phyloP scores from a whole-genome alignment of 2,329 filamentous ascomycete genomes.

The Rhynchosporium agropyri region DNA sequence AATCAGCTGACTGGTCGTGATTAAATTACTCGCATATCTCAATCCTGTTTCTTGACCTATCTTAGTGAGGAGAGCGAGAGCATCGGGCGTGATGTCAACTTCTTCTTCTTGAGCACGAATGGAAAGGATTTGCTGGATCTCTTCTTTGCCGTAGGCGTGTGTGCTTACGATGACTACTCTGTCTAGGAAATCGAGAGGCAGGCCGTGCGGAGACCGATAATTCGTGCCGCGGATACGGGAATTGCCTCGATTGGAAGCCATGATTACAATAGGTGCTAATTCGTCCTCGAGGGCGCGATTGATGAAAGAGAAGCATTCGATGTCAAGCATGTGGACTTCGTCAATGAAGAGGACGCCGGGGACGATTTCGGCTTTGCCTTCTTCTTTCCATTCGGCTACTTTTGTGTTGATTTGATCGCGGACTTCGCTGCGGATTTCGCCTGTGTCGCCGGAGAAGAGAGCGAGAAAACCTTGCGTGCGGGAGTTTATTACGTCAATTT shows the following conservation, averaged over 20 bases:
- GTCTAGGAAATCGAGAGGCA: conserved; percentile 95
- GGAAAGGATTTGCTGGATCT: conserved; percentile 89
- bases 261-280: conserved; percentile 95
- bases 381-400: conserved; percentile 98
- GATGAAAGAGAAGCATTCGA: conserved; percentile 98
- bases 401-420: conserved; percentile 99
- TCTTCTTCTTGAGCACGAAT: conserved; percentile 97
- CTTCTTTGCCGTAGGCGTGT: conserved; percentile 76
- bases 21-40: conserved; percentile 96
- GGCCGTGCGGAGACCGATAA: conserved; percentile 89
- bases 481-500: conserved; percentile 99
- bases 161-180: conserved; percentile 96
- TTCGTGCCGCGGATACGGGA: conserved; percentile 91
- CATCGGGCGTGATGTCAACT: conserved; percentile 86
- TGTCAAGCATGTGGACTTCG: conserved; percentile 99
- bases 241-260: conserved; percentile 95
- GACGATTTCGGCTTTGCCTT: conserved; percentile 97
- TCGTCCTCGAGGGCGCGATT: conserved; percentile 96
- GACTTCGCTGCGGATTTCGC: conserved; percentile 96
- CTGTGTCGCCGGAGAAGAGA: conserved; percentile 96
- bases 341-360: conserved; percentile 98
- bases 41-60: conserved; percentile 91
- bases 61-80: conserved; percentile 90
- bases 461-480: conserved; percentile 97
- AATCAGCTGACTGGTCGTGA: conserved; percentile 89